Percentiles rank a stretch among this genome's conserved stretches.
Evolutionary conservation across 2,329 filamentous ascomycete species (phyloP).

Genomic region (Boeremia lycopersici): DNA sequence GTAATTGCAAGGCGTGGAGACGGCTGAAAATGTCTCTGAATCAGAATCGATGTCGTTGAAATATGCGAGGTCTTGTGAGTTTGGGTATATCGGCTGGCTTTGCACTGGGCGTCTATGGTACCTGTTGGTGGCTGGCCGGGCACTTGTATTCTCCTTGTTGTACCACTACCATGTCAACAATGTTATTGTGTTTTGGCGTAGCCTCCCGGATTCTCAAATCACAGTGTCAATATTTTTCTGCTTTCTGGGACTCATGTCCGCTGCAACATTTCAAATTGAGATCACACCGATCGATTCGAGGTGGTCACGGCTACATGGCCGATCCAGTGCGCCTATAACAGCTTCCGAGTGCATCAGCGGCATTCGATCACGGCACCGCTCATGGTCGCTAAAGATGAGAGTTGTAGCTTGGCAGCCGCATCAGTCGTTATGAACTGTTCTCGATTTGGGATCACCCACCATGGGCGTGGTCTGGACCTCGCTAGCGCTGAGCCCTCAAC

Average conservation of each 20-base stretch:
- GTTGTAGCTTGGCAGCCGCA: conserved; percentile 8
- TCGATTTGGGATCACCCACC: background rate
- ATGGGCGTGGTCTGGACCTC: conserved; percentile 12
- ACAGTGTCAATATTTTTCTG: background rate
- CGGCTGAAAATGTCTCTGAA: too few relatives aligned
- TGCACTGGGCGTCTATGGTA: too few relatives aligned
- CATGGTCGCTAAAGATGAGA: background rate
- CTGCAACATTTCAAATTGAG: background rate
- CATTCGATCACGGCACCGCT: conserved; percentile 5
- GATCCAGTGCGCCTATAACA: conserved; percentile 6
- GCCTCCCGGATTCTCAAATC: background rate
- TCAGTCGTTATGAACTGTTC: background rate
- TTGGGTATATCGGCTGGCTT: too few relatives aligned
- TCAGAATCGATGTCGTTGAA: too few relatives aligned
- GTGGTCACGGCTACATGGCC: background rate
- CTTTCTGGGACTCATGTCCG: background rate
- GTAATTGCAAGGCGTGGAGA: background rate
- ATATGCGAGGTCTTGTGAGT: too few relatives aligned
- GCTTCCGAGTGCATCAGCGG: conserved; percentile 3
- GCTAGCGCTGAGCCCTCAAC: conserved; percentile 7
- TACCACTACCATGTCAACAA: too few relatives aligned
- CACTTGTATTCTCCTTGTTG: too few relatives aligned
- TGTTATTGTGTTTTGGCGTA: too few relatives aligned
- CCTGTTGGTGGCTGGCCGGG: too few relatives aligned
- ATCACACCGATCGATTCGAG: background rate